Evolutionary conservation across 176 grass and related monocot species (phyloP).

Genomic region (Carex kokanica): DNA sequence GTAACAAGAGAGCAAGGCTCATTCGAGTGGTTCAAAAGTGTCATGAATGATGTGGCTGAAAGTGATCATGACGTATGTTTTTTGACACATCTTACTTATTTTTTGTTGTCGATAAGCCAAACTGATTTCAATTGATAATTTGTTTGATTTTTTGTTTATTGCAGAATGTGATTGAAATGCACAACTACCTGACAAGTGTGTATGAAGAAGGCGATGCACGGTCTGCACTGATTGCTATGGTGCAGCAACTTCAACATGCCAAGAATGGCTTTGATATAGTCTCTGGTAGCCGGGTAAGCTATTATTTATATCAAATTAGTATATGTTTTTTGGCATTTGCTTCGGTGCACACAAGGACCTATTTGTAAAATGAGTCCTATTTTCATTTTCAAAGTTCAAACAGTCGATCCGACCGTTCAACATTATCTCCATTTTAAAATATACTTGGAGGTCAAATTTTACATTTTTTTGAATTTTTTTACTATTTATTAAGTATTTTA

Average conservation of each 20-base stretch:
- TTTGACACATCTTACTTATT: conserved; percentile 11
- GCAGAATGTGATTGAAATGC: conserved; percentile 97
- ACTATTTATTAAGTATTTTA: too few species aligned
- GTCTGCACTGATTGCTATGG: conserved; percentile 91
- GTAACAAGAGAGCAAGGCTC: conserved; percentile 98
- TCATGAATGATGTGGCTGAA: conserved; percentile 97
- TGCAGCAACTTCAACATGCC: conserved; percentile 90
- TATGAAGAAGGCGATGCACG: conserved; percentile 98
- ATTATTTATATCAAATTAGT: background rate
- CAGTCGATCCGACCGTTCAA: too few species aligned
- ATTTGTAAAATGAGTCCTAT: too few species aligned
- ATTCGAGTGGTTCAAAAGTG: conserved; percentile 99
- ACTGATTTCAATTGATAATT: background rate
- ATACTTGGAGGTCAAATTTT: too few species aligned
- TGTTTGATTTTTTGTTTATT: conserved; percentile 37
- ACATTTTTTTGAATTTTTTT: too few species aligned
- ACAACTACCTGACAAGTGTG: conserved; percentile 97
- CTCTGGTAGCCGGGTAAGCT: conserved; percentile 72
- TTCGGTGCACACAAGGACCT: too few species aligned
- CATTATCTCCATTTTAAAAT: too few species aligned
- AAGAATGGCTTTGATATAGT: conserved; percentile 95
- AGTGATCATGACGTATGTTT: conserved; percentile 67
- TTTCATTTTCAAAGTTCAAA: too few species aligned
- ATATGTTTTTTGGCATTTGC: too few species aligned
- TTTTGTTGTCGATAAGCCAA: background rate